A percentile compares a stretch with the other conserved stretches of the same genome.
These are phyloP conservation scores for Rugosomyces carneus DNA, from an alignment of 1,284 basidiomycete species.

Conservation along the genomic window DNA sequence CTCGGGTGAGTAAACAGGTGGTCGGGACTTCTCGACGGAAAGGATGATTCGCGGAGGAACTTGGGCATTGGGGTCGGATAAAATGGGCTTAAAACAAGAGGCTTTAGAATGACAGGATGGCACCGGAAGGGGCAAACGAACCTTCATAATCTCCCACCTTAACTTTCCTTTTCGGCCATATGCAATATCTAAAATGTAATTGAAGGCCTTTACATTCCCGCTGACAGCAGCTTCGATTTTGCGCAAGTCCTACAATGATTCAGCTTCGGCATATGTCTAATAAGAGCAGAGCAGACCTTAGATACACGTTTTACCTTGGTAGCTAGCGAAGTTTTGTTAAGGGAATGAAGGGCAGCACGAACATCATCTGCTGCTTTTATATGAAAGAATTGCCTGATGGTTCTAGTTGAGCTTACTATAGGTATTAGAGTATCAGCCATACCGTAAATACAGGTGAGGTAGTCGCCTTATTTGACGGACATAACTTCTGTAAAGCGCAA, in stretches of 20 bases:
- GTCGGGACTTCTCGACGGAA: constrained; percentile 45
- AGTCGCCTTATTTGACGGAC: constrained; percentile 46
- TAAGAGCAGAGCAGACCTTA: constrained; percentile 31
- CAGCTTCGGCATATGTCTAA: constrained; percentile 1
- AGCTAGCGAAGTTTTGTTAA: constrained; percentile 23
- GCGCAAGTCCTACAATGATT: constrained; percentile 42
- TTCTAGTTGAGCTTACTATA: constrained; percentile 11
- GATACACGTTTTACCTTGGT: constrained; percentile 44
- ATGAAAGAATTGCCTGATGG: constrained; percentile 56
- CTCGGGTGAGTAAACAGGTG: constrained; percentile 58
- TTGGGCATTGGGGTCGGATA: constrained; percentile 37
- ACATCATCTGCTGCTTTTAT: constrained; percentile 57
- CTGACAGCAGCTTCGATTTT: constrained; percentile 53
- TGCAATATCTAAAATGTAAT: constrained; percentile 63
- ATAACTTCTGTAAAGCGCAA: constrained; percentile 47
- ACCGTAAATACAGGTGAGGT: constrained; percentile 59
- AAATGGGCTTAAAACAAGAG: constrained; percentile 39
- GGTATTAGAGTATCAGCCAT: constrained; percentile 11
- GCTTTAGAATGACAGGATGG: constrained; percentile 3
- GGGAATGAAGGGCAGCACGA: constrained; percentile 30
- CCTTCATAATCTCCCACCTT: constrained; percentile 59
- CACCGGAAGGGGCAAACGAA: constrained; percentile 22
- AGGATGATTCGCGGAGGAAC: constrained; percentile 44
- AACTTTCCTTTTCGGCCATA: constrained; percentile 73
- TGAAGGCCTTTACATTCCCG: constrained; percentile 48